Evolutionary conservation across 768 basidiomycete genomes (phyloP), one percentile per base, ranked within the genome.

Genomic region (Mycena alexandri): DNA sequence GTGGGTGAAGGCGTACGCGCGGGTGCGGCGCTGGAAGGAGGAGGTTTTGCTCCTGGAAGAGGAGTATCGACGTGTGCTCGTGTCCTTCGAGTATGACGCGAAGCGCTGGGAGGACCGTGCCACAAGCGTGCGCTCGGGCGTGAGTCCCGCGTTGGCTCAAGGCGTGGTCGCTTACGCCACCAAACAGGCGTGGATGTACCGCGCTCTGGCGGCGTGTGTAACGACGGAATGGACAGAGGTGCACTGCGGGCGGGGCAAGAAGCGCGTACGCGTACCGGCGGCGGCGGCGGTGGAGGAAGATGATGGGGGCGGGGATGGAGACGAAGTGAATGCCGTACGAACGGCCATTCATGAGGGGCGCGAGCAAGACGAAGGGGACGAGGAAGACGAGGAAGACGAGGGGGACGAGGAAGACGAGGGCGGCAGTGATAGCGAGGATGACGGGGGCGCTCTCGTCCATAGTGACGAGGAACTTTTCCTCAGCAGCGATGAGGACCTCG

Each of bases 1-100:
- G 41, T 70, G 58, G 57, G 42, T 50, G 8, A 67, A 56, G 25
- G 55, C 63, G 1, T 58, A 16, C 21, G 63, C 63, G 2, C 63
- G 63, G 3, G 33, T 36, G 17, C 22, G 43, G 7, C 47, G 61
- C 14, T 74, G 73, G 73, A 53, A 44, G 6, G 70, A 74, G 43
- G 73, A 74, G 36, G 53, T 65, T 1, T n/a, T 24, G 19, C 46
- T 74, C 12, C 38, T 74, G 12, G 34, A 50, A 38, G 73, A 74
- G 46, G 73, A 74, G 52, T 70, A 53, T 55, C 55, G 68, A 14
- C 63, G 64, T 11, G 24, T 65, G 2, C 36, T 22, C 0, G 22
- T 42, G 3, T 41, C 63, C 3, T 58, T 25, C 41, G 36, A 21
- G 13, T 19, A 58, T 36, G 16, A 51, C n/a, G 55, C n/a, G 2